Percentiles rank a stretch among this genome's conserved stretches.
These are phyloP conservation scores for Acrasis kona DNA, from an alignment of 78 protist genomes.

Conservation along the genomic window DNA sequence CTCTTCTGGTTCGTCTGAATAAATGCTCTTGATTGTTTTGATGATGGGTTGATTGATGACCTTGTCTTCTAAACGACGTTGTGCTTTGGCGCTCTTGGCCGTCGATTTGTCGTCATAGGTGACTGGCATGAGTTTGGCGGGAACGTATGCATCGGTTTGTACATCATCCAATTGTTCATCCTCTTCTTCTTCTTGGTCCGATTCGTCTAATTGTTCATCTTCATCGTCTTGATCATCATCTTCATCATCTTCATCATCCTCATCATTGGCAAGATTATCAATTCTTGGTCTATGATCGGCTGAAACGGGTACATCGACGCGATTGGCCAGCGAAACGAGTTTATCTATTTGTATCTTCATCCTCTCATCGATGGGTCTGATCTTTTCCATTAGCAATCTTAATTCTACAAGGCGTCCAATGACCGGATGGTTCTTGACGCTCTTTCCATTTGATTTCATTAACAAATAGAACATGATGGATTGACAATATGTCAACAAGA, in stretches of 20 bases:
- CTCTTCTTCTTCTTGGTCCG: background rate
- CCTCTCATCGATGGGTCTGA: conserved; percentile 51
- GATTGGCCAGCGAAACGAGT: conserved; percentile 7
- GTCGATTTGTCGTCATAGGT: background rate
- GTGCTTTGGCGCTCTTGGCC: background rate
- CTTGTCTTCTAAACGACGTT: background rate
- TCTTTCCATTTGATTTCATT: conserved; percentile 58
- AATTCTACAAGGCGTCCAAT: conserved; percentile 52
- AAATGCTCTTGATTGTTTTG: background rate
- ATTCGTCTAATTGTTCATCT: background rate
- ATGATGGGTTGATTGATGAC: background rate
- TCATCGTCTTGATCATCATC: background rate
- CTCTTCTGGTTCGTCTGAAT: background rate
- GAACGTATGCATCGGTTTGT: background rate
- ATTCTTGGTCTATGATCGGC: no score
- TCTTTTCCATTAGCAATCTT: conserved; percentile 54
- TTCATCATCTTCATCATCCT: background rate
- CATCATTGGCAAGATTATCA: background rate
- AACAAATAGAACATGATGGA: conserved; percentile 64
- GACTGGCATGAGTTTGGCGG: background rate
- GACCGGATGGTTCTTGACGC: conserved; percentile 77
- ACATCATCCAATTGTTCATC: background rate
- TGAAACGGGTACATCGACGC: background rate
- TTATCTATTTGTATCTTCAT: conserved; percentile 34
- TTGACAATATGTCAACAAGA: conserved; percentile 70